Base-by-base conservation (phyloP, 441 rosid genomes). In the Melastoma candidum region DNA sequence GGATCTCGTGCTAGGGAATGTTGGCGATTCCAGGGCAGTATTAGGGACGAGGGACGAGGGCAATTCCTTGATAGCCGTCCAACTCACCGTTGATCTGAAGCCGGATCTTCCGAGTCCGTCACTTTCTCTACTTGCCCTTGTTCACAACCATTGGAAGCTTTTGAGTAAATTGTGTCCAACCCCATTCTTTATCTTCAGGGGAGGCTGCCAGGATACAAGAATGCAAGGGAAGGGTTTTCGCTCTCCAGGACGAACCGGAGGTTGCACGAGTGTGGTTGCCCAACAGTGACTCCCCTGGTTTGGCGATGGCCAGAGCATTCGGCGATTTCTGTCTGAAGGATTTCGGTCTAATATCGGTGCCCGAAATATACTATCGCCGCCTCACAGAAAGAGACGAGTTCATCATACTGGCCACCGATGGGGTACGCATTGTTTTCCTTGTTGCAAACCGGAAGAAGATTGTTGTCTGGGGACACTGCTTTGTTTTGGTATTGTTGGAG, bases 181-280 rank as follows among this genome's bases (percentile, higher is more conserved):
- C 5, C 7, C 8, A 4, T 32, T 25, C 54, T 55, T 63, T 17
- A 17, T 63, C 51, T 56, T 17, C 41, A 83, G 90, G 77, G 68
- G 90, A 83, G 71, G 79, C 90, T 56, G 87, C 85, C 1, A 75
- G 90, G 58, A 83, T 83, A 57, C 80, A 72, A 66, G 68, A 78
- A 66, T 83, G 78, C 57, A 83, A 78, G 41, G 90, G 90, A 24
- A 75, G 90, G 79, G 90, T 83, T 62, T 83, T 83, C 67, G 83
- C 90, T 39, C 69, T 83, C 65, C 90, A 78, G 64, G 90, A 83
- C 46, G 90, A 83, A 68, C 90, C 90, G 4, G 90, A 83, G 71
- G 87, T 83, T 60, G 85, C 90, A 53, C 90, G 90, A 66, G 87
- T 83, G 50, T 83, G 90, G 90, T 67, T 83, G 73, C 90, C 90